phyloP scores from a whole-genome alignment of 208 protist species.

The Acanthamoeba castellanii region DNA sequence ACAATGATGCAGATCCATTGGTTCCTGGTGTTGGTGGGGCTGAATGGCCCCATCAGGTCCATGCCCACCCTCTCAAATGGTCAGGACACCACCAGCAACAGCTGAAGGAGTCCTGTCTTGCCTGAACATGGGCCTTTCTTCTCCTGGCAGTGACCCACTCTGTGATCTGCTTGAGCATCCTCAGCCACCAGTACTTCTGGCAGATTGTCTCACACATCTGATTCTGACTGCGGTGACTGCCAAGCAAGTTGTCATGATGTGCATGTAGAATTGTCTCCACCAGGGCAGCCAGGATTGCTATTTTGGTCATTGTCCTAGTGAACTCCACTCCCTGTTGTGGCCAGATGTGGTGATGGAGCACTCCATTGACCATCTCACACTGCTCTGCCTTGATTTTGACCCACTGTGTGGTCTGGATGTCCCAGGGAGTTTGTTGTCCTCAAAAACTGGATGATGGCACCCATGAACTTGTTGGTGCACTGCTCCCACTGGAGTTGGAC shows the following conservation, averaged over 20 bases:
- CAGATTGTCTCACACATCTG: not conserved
- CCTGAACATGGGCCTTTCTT: not conserved
- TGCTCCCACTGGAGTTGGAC: not conserved
- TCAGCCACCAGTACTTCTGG: not conserved
- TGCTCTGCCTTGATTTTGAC: not conserved
- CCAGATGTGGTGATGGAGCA: not conserved
- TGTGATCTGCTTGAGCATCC: not conserved
- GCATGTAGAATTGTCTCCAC: not conserved
- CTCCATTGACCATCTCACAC: not conserved
- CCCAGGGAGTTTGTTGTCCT: not conserved
- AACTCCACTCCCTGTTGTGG: not conserved
- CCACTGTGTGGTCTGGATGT: not conserved
- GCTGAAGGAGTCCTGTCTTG: not conserved
- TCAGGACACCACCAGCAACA: not conserved
- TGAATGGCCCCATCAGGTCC: not conserved
- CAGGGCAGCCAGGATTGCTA: not conserved
- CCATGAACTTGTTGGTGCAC: not conserved
- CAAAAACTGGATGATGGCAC: not conserved
- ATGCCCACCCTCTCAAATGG: not conserved
- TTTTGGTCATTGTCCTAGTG: not conserved
- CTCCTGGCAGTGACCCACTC: not conserved
- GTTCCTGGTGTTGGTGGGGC: not conserved
- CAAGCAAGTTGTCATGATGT: not conserved
- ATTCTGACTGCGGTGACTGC: not conserved
- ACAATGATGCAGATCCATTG: not conserved